Percentiles rank a stretch among this genome's conserved stretches.
phyloP scores from a whole-genome alignment of 169 alveolate species.

The Babesia bovis region DNA sequence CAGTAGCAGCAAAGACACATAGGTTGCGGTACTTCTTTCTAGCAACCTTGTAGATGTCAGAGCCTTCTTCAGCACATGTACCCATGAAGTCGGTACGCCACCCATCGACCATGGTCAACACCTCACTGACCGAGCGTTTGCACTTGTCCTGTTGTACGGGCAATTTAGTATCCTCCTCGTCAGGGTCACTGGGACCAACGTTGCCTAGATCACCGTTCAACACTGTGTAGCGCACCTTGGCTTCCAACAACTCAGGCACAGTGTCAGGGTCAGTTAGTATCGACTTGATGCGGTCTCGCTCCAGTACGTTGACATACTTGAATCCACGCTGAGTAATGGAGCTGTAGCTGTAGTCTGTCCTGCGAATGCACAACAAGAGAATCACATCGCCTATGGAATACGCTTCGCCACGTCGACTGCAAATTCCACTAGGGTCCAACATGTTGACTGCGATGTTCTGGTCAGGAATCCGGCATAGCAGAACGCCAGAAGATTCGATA shows the following conservation, averaged over 20 bases:
- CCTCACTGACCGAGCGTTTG: slow-evolving; percentile 22
- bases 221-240: slow-evolving; percentile 32
- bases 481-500: slow-evolving; percentile 30
- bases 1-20: slow-evolving; percentile 33
- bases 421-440: slow-evolving; percentile 59
- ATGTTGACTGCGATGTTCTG: slow-evolving; percentile 45
- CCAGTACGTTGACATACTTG: slow-evolving; percentile 76
- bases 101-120: slow-evolving; percentile 17
- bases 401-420: slow-evolving; percentile 60
- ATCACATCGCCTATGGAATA: slow-evolving; percentile 58
- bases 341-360: slow-evolving; percentile 72
- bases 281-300: slow-evolving; percentile 70
- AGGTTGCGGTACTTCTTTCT: neutral
- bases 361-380: slow-evolving; percentile 11
- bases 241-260: slow-evolving; percentile 51
- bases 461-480: slow-evolving; percentile 58
- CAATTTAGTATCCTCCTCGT: neutral
- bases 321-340: slow-evolving; percentile 71
- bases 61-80: neutral
- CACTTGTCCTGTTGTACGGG: neutral
- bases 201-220: neutral
- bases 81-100: neutral
- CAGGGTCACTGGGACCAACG: slow-evolving; percentile 4
- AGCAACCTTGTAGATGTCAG: neutral
- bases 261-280: slow-evolving; percentile 60